Evolutionary conservation across 2,329 filamentous ascomycete genomes (phyloP).

Genomic region (Ceratocystis harringtonii): DNA sequence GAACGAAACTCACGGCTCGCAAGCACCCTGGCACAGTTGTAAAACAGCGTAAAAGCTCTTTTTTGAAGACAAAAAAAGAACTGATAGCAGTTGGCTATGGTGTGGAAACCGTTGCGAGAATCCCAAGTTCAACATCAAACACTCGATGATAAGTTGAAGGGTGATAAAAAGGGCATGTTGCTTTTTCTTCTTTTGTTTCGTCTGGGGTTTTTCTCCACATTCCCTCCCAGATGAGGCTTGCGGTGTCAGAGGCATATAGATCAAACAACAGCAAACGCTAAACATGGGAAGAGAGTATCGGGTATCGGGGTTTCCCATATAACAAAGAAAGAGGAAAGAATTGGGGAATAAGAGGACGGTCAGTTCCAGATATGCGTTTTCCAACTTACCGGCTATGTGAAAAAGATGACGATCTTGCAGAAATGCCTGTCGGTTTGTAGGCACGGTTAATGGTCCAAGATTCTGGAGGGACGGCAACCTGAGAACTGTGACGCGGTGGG

Average conservation of each 20-base stretch:
- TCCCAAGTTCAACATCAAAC: background rate
- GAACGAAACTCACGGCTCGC: too few species aligned
- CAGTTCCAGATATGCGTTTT: too few species aligned
- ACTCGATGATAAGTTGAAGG: background rate
- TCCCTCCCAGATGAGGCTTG: background rate
- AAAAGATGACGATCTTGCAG: conserved; percentile 14
- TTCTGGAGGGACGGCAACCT: conserved; percentile 5
- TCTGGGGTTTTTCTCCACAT: too few species aligned
- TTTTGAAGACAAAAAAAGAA: background rate
- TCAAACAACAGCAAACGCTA: background rate
- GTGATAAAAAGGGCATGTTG: too few species aligned
- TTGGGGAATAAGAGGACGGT: conserved; percentile 2
- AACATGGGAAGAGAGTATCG: background rate
- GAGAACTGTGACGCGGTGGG: conserved; percentile 11
- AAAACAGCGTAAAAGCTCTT: background rate
- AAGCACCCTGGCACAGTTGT: background rate
- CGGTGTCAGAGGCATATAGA: background rate
- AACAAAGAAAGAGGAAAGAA: background rate
- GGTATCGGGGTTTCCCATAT: too few species aligned
- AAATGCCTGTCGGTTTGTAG: background rate
- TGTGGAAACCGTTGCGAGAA: too few species aligned
- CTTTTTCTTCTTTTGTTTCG: too few species aligned
- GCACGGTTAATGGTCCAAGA: conserved; percentile 9
- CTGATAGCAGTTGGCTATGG: too few species aligned
- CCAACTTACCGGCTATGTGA: conserved; percentile 11